A percentile compares a stretch with the other conserved stretches of the same genome.
phyloP scores from a whole-genome alignment of 2,329 filamentous ascomycete species.

The Fusarium mexicanum region DNA sequence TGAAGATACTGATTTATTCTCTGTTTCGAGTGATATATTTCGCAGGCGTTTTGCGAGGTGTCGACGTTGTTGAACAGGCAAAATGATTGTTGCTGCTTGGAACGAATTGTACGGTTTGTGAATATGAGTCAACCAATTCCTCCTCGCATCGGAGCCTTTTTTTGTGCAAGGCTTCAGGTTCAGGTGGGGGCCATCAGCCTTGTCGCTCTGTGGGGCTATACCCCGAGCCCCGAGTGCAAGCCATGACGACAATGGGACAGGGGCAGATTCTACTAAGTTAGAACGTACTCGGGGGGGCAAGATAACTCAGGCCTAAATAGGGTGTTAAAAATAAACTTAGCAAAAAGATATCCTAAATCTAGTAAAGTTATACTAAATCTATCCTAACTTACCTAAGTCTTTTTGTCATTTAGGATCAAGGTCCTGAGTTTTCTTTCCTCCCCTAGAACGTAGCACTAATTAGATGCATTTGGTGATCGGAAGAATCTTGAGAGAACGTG shows the following conservation, averaged over 20 bases:
- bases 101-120: constrained; percentile 17
- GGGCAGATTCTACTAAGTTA: not conserved
- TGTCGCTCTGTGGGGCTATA: constrained; percentile 16
- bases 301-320: too few relatives aligned
- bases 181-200: constrained; percentile 38
- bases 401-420: too few relatives aligned
- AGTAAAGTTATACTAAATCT: too few relatives aligned
- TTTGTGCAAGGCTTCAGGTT: constrained; percentile 42
- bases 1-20: not conserved
- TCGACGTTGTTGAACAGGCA: constrained; percentile 16
- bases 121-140: constrained; percentile 41
- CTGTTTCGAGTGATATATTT: not conserved
- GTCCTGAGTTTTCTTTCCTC: too few relatives aligned
- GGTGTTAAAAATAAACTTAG: too few relatives aligned
- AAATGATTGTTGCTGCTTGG: constrained; percentile 17
- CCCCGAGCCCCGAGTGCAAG: constrained; percentile 1
- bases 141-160: constrained; percentile 38
- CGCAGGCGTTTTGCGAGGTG: not conserved
- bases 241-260: constrained; percentile 32
- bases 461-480: not conserved
- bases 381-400: too few relatives aligned
- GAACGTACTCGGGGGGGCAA: too few relatives aligned
- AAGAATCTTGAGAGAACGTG: not conserved
- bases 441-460: not conserved
- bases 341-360: too few relatives aligned